These are phyloP conservation scores for Chondrus crispus DNA, from an alignment of 23 red algal species.

Conservation along the genomic window DNA sequence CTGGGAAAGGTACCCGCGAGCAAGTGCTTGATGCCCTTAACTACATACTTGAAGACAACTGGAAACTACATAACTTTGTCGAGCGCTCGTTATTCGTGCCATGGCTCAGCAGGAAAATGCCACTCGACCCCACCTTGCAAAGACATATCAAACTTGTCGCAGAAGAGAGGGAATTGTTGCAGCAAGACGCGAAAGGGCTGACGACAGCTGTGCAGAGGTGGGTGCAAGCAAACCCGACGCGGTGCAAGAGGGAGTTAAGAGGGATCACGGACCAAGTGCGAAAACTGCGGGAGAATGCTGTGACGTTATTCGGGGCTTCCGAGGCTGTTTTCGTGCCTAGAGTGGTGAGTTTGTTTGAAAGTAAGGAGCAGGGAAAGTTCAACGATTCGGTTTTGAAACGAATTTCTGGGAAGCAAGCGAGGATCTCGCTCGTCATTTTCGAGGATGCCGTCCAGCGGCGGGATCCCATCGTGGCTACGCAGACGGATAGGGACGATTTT, in stretches of 20 bases:
- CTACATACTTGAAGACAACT: conserved; percentile 49
- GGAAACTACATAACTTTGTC: conserved; percentile 43
- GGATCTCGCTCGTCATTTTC: conserved; percentile 47
- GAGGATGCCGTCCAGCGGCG: conserved; percentile 29
- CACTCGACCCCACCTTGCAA: no score
- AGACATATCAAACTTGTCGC: background rate
- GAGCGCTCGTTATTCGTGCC: conserved; percentile 36
- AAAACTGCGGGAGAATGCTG: conserved; percentile 4
- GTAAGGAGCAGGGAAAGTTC: conserved; percentile 27
- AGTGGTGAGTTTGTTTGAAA: conserved; percentile 5
- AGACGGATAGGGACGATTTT: conserved; percentile 20
- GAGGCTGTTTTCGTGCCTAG: conserved; percentile 30
- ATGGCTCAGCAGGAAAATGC: background rate
- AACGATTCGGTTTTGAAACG: conserved; percentile 28
- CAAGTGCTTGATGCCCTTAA: conserved; percentile 30
- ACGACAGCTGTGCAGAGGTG: background rate
- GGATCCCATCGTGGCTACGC: conserved; percentile 19
- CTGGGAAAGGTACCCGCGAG: background rate
- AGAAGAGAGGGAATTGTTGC: background rate
- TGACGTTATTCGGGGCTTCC: conserved; percentile 1
- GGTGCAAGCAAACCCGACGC: background rate
- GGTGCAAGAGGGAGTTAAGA: conserved; percentile 28
- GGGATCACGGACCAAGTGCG: background rate
- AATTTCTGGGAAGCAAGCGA: conserved; percentile 31
- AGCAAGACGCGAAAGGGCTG: conserved; percentile 12